Evolutionary conservation across 768 basidiomycete species (phyloP).

Genomic region (Cystobasidium ongulense): DNA sequence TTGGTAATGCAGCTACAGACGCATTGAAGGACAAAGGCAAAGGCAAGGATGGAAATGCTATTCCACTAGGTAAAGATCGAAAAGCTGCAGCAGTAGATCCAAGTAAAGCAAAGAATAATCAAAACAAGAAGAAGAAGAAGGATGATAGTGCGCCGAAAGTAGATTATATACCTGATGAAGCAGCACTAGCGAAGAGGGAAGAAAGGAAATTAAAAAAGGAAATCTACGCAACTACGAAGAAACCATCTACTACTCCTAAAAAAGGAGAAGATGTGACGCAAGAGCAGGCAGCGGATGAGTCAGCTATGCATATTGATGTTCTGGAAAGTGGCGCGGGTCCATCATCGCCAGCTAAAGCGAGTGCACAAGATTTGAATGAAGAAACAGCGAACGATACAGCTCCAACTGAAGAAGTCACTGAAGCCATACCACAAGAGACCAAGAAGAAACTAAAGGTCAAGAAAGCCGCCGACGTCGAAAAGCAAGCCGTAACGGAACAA

Average conservation of each 20-base stretch:
- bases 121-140: neutral
- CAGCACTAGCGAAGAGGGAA: slow-evolving; percentile 21
- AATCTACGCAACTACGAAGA: neutral
- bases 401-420: neutral
- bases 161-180: slow-evolving; percentile 20
- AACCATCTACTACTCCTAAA: neutral
- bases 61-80: neutral
- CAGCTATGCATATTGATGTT: neutral
- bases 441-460: neutral
- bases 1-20: neutral
- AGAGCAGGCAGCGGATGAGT: neutral
- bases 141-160: neutral
- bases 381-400: too few relatives aligned
- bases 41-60: neutral
- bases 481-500: neutral
- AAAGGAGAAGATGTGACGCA: neutral
- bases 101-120: neutral
- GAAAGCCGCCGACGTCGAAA: neutral
- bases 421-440: neutral
- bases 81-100: slow-evolving; percentile 2
- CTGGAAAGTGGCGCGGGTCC: too few relatives aligned
- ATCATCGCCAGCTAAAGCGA: too few relatives aligned
- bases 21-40: neutral
- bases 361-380: too few relatives aligned
- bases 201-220: slow-evolving; percentile 12